These are phyloP conservation scores for Paralagenidium karlingii DNA, from an alignment of 352 stramenopile genomes.

Conservation along the genomic window DNA sequence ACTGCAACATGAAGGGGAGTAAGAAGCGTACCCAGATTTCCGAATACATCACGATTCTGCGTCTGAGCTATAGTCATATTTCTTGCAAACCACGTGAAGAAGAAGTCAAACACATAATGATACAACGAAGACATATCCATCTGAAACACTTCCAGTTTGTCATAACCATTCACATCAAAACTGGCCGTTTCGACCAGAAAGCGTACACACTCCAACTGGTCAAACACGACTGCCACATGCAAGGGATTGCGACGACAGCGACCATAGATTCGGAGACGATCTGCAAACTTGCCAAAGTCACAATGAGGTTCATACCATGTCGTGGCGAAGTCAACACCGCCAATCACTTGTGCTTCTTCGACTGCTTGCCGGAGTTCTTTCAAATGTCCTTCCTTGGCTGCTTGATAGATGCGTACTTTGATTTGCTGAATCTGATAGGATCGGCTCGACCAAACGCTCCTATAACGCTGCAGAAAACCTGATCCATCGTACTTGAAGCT, in stretches of 20 bases:
- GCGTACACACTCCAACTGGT: constrained; percentile 45
- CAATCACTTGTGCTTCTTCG: constrained; percentile 32
- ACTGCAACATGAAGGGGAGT: not conserved
- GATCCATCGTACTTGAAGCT: constrained; percentile 60
- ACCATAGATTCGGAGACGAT: too few species aligned
- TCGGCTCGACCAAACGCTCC: too few species aligned
- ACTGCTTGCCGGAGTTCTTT: too few species aligned
- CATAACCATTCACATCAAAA: constrained; percentile 61
- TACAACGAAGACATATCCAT: constrained; percentile 63
- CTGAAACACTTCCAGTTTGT: constrained; percentile 67
- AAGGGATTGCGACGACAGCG: constrained; percentile 53
- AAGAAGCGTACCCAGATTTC: constrained; percentile 13
- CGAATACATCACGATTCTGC: constrained; percentile 42
- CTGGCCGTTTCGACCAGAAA: constrained; percentile 32
- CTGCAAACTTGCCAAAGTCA: too few species aligned
- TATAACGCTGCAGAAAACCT: too few species aligned
- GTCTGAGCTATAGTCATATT: constrained; percentile 65
- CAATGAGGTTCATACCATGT: constrained; percentile 55
- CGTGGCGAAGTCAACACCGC: constrained; percentile 43
- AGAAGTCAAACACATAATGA: too few species aligned
- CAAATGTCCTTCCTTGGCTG: too few species aligned
- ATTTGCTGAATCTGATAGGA: constrained; percentile 28
- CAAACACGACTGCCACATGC: constrained; percentile 61
- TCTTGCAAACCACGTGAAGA: constrained; percentile 32
- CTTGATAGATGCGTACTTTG: too few species aligned